Conservation (phyloP, 2,329 filamentous ascomycete genomes). For the Penicillium sp. region DNA sequence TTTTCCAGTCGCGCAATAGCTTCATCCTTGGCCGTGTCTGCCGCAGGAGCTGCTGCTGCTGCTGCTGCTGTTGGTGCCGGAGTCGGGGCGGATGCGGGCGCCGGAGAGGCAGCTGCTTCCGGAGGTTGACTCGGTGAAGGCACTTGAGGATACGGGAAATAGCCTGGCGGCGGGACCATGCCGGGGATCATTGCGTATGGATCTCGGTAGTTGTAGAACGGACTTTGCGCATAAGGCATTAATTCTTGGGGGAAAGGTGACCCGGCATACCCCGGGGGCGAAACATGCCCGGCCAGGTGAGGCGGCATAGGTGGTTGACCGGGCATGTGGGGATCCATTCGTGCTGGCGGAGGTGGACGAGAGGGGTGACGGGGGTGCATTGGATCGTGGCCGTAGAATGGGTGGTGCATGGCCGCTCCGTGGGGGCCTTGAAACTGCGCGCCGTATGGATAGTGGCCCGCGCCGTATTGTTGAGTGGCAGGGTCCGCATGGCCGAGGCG, state of each 20-base stretch:
- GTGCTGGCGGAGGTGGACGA: conserved; percentile 26
- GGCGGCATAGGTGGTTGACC: conserved; percentile 34
- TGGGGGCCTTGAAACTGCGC: conserved; percentile 31
- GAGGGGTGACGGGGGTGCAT: conserved; percentile 27
- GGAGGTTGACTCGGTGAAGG: conserved; percentile 35
- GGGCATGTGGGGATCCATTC: conserved; percentile 34
- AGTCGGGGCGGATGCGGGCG: conserved; percentile 16
- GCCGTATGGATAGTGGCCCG: conserved; percentile 32
- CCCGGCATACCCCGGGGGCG: conserved; percentile 31
- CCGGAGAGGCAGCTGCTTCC: conserved; percentile 19
- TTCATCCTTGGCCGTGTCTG: conserved; percentile 55
- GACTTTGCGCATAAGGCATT: conserved; percentile 38
- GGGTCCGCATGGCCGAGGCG: conserved; percentile 31
- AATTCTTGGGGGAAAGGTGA: conserved; percentile 41
- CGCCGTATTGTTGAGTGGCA: conserved; percentile 29
- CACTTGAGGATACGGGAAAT: conserved; percentile 40
- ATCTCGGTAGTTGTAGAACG: conserved; percentile 39
- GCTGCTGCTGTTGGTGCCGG: conserved; percentile 18
- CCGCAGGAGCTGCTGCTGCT: conserved; percentile 17
- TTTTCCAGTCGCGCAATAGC: conserved; percentile 65
- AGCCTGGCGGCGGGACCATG: conserved; percentile 36
- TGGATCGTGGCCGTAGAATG: conserved; percentile 33
- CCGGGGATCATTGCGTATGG: conserved; percentile 37
- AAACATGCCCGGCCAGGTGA: conserved; percentile 23
- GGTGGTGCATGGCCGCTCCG: conserved; percentile 27